phyloP scores from a whole-genome alignment of 768 basidiomycete species.

The Tricholoma saponaceum region DNA sequence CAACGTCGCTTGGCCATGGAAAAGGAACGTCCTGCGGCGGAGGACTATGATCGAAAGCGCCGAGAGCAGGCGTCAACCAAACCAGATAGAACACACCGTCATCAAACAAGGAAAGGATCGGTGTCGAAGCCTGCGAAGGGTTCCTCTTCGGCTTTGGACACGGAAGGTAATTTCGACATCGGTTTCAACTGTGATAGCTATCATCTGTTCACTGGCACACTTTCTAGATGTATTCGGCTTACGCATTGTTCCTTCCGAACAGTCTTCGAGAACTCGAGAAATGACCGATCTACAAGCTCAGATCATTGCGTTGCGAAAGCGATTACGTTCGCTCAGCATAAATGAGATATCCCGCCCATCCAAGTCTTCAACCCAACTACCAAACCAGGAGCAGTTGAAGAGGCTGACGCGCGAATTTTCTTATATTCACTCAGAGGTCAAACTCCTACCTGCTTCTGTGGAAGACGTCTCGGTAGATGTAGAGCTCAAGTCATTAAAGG shows the following conservation, averaged over 20 bases:
- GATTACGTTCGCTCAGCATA: slow-evolving; percentile 58
- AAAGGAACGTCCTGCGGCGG: slow-evolving; percentile 10
- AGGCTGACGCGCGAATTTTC: slow-evolving; percentile 45
- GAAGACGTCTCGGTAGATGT: slow-evolving; percentile 40
- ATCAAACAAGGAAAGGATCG: neutral
- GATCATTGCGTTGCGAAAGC: slow-evolving; percentile 53
- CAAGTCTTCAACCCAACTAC: slow-evolving; percentile 41
- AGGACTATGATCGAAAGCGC: slow-evolving; percentile 11
- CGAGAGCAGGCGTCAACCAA: slow-evolving; percentile 16
- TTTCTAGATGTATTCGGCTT: slow-evolving; percentile 58
- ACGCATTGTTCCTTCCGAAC: slow-evolving; percentile 29
- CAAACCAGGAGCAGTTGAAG: slow-evolving; percentile 43
- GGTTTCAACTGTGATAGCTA: neutral
- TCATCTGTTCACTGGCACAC: neutral
- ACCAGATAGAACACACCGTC: neutral
- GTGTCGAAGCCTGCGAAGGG: slow-evolving; percentile 1
- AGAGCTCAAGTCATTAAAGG: slow-evolving; percentile 59
- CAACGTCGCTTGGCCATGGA: slow-evolving; percentile 14
- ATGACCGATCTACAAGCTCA: slow-evolving; percentile 41
- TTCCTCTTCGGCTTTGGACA: neutral
- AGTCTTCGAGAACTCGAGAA: slow-evolving; percentile 32
- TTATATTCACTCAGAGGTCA: slow-evolving; percentile 39
- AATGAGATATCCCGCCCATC: slow-evolving; percentile 47
- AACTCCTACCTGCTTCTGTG: slow-evolving; percentile 39
- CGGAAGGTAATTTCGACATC: slow-evolving; percentile 5